Percentiles rank a stretch among this genome's conserved stretches.
Conservation (phyloP, 208 protist genomes). For the Wallacemonas sp. region DNA sequence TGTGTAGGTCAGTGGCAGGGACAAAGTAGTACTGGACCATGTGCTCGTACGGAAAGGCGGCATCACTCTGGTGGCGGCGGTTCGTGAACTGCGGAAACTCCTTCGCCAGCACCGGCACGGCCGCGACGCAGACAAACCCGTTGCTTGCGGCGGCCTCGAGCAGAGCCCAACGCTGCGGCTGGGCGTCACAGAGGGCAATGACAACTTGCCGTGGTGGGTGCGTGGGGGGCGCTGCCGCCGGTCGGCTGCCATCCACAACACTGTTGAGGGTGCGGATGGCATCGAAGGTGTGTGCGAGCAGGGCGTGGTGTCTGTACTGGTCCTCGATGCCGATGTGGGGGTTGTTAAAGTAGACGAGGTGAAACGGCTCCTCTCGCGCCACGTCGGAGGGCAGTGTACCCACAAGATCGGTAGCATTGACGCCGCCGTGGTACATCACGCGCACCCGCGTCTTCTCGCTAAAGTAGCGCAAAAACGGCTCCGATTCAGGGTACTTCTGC, state of each 20-base stretch:
- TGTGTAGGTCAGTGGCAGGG: neutral
- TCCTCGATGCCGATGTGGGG: constrained; percentile 20
- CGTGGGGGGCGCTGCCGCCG: constrained; percentile 14
- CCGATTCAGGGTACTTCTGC: constrained; percentile 52
- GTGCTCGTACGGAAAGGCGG: constrained; percentile 40
- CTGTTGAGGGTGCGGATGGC: neutral
- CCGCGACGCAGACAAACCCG: constrained; percentile 47
- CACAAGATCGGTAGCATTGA: constrained; percentile 42
- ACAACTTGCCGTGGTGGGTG: constrained; percentile 20
- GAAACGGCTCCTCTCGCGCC: neutral
- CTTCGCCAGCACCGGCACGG: constrained; percentile 27
- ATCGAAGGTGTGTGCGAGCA: neutral
- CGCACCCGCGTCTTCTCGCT: constrained; percentile 33
- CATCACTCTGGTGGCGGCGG: constrained; percentile 51
- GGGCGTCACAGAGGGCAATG: constrained; percentile 52
- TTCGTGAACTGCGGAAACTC: constrained; percentile 51
- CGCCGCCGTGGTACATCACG: constrained; percentile 23
- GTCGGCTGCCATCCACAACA: too few species aligned
- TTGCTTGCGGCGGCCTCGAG: constrained; percentile 28
- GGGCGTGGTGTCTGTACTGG: constrained; percentile 15
- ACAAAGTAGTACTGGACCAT: constrained; percentile 75
- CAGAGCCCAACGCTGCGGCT: constrained; percentile 46
- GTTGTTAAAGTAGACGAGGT: constrained; percentile 20
- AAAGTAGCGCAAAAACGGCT: constrained; percentile 44
- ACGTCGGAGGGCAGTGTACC: neutral